Percentiles rank a stretch among this genome's conserved stretches.
Evolutionary conservation across 345 rosid species (phyloP).

Genomic region (Firmiana major): DNA sequence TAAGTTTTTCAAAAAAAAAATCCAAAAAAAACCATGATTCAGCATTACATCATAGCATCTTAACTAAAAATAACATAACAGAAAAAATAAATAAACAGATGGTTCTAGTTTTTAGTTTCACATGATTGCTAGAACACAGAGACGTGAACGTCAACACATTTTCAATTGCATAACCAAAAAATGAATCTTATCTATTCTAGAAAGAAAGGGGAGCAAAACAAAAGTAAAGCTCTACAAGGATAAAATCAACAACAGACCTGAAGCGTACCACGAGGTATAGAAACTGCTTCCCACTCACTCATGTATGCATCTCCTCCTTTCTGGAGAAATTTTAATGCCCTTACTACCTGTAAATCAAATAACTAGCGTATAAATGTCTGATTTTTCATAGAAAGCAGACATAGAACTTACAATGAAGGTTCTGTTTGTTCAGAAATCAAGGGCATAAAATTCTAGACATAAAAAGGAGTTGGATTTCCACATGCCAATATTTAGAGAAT

Average conservation of each 20-base stretch:
- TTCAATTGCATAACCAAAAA: background rate
- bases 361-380: constrained; percentile 4
- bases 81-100: background rate
- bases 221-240: constrained; percentile 12
- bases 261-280: constrained; percentile 92
- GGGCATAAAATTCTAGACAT: background rate
- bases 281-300: constrained; percentile 62
- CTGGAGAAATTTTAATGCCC: constrained; percentile 72
- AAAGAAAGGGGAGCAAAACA: background rate
- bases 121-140: background rate
- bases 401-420: background rate
- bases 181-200: background rate
- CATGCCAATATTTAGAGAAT: background rate
- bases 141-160: background rate
- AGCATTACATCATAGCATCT: background rate
- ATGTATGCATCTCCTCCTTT: constrained; percentile 45
- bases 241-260: constrained; percentile 63
- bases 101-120: background rate
- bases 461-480: background rate
- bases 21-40: background rate
- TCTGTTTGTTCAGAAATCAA: background rate
- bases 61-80: background rate
- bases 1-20: background rate
- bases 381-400: background rate
- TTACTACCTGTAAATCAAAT: constrained; percentile 63